phyloP scores from a whole-genome alignment of 305 asterid genomes.

The Fraxinus nigra region DNA sequence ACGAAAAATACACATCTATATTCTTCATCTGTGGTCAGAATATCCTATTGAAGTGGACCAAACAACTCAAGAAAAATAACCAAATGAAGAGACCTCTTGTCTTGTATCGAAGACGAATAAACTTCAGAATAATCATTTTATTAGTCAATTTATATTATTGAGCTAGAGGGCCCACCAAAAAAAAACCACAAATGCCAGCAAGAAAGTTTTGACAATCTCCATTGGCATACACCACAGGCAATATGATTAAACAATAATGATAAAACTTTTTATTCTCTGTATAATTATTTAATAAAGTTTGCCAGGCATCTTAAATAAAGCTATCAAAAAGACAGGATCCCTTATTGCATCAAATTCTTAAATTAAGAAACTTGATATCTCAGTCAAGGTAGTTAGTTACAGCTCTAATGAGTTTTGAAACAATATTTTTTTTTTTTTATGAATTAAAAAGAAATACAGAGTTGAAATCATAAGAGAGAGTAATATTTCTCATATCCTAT shows the following conservation, averaged over 20 bases:
- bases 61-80: not conserved
- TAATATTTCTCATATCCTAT: not conserved
- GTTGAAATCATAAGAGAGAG: not conserved
- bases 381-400: not conserved
- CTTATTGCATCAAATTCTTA: not conserved
- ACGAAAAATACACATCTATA: not conserved
- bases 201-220: not conserved
- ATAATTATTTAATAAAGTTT: not conserved
- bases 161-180: not conserved
- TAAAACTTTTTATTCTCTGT: not conserved
- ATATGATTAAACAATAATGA: not conserved
- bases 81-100: not conserved
- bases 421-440: not conserved
- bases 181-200: not conserved
- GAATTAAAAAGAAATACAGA: not conserved
- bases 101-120: not conserved
- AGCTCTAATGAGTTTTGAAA: not conserved
- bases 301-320: not conserved
- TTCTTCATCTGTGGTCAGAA: not conserved
- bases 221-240: not conserved
- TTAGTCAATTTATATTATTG: not conserved
- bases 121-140: not conserved
- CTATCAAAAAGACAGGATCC: not conserved
- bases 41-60: not conserved
- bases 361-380: not conserved